A percentile compares a stretch with the other conserved stretches of the same genome.
These are phyloP conservation scores for Heritiera fomes DNA, from an alignment of 345 rosid species.

Conservation along the genomic window DNA sequence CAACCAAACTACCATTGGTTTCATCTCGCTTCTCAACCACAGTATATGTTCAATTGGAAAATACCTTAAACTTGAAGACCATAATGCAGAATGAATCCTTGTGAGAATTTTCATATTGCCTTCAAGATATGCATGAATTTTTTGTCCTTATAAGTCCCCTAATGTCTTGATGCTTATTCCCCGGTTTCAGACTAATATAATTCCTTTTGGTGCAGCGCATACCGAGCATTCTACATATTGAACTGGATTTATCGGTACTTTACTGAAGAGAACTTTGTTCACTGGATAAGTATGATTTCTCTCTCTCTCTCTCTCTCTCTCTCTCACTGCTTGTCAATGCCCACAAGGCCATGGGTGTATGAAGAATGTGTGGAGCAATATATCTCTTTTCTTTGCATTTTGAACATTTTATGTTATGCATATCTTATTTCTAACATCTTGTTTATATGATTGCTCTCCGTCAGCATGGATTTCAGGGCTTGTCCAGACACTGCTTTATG, in stretches of 20 bases:
- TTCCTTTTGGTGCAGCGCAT: slow-evolving; percentile 47
- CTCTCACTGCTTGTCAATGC: not conserved
- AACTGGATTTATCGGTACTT: slow-evolving; percentile 83
- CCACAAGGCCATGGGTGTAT: not conserved
- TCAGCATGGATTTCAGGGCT: slow-evolving; percentile 81
- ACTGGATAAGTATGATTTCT: slow-evolving; percentile 72
- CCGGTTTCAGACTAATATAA: not conserved
- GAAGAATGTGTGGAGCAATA: not conserved
- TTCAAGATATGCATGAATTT: not conserved
- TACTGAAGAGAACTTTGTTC: slow-evolving; percentile 64
- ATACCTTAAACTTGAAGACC: not conserved
- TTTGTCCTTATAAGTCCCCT: not conserved
- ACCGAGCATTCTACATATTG: slow-evolving; percentile 65
- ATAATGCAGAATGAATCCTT: not conserved
- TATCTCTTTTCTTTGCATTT: not conserved
- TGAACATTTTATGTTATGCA: not conserved
- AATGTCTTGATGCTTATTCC: not conserved
- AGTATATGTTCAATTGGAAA: not conserved
- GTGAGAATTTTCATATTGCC: not conserved
- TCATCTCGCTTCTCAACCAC: not conserved
- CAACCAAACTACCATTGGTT: not conserved
- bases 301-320: not conserved
- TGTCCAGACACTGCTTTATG: slow-evolving; percentile 73
- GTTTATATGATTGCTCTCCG: not conserved
- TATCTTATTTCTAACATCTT: not conserved